A percentile compares a stretch with the other conserved stretches of the same genome.
Conservation (phyloP, 108 stramenopile genomes). For the Pseudonitzschia delicatissima region DNA sequence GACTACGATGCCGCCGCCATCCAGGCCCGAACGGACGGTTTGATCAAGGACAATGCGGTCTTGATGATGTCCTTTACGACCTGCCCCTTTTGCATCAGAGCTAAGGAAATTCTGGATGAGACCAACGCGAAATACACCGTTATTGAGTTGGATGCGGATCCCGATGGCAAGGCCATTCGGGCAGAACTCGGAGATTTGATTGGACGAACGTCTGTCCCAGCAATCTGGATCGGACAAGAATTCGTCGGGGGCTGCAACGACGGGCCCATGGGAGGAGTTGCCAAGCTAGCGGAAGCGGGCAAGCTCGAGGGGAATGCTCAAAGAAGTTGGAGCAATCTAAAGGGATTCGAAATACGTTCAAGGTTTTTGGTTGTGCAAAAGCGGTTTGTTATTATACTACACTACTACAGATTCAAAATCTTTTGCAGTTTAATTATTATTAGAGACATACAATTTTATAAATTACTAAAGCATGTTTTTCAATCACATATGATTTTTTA, state of each 20-base stretch:
- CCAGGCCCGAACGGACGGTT: slow-evolving; percentile 44
- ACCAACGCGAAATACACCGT: slow-evolving; percentile 67
- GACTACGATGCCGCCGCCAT: slow-evolving; percentile 73
- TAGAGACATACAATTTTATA: too few species aligned
- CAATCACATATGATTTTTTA: background rate
- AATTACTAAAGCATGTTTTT: too few species aligned
- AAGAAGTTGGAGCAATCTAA: slow-evolving; percentile 31
- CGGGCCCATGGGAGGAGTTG: slow-evolving; percentile 71
- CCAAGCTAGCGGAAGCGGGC: slow-evolving; percentile 50
- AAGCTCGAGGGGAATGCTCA: slow-evolving; percentile 65
- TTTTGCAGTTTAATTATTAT: too few species aligned
- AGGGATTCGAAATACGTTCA: too few species aligned
- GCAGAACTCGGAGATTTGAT: slow-evolving; percentile 81
- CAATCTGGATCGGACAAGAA: slow-evolving; percentile 82
- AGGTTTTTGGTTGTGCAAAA: too few species aligned
- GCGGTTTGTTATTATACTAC: too few species aligned
- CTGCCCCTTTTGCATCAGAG: slow-evolving; percentile 91
- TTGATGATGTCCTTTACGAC: slow-evolving; percentile 74
- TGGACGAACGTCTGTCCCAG: slow-evolving; percentile 88
- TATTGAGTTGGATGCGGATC: slow-evolving; percentile 68
- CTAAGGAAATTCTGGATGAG: slow-evolving; percentile 73
- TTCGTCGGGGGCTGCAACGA: slow-evolving; percentile 94
- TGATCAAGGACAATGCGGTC: slow-evolving; percentile 63
- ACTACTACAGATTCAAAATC: too few species aligned
- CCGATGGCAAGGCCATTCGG: slow-evolving; percentile 69